Conservation (phyloP, 2,329 filamentous ascomycete genomes). For the Didymella segeticola region DNA sequence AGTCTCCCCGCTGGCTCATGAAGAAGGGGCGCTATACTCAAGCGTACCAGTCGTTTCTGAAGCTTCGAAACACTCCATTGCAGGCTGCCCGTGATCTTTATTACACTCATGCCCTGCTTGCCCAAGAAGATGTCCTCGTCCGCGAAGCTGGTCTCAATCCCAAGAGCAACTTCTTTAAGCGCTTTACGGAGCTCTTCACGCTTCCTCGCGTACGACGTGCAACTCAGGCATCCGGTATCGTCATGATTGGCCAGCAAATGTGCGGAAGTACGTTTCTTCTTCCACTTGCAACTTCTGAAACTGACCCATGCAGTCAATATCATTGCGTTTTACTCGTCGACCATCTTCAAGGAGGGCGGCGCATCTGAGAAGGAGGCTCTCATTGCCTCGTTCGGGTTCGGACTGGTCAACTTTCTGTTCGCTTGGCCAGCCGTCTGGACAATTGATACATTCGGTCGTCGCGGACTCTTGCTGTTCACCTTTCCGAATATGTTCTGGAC, state of each 20-base stretch:
- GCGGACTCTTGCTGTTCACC: slow-evolving; percentile 57
- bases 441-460: slow-evolving; percentile 59
- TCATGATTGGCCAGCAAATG: slow-evolving; percentile 76
- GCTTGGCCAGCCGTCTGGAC: slow-evolving; percentile 66
- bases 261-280: slow-evolving; percentile 55
- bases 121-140: slow-evolving; percentile 44
- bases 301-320: slow-evolving; percentile 42
- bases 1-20: slow-evolving; percentile 43
- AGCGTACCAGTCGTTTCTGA: slow-evolving; percentile 49
- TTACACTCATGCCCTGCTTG: slow-evolving; percentile 50
- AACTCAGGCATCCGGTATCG: slow-evolving; percentile 75
- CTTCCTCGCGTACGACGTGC: slow-evolving; percentile 74
- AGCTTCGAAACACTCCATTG: slow-evolving; percentile 49
- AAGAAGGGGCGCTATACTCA: slow-evolving; percentile 49
- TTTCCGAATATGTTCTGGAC: slow-evolving; percentile 60
- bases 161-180: slow-evolving; percentile 49
- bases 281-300: not conserved
- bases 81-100: slow-evolving; percentile 54
- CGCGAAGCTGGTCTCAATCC: slow-evolving; percentile 41
- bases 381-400: slow-evolving; percentile 65
- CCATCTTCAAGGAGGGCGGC: slow-evolving; percentile 58
- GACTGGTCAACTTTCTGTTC: slow-evolving; percentile 65
- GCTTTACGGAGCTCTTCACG: slow-evolving; percentile 66
- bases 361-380: slow-evolving; percentile 53
- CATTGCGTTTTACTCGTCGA: slow-evolving; percentile 60